phyloP scores from a whole-genome alignment of 2,329 filamentous ascomycete genomes.

The Fusarium sp. region DNA sequence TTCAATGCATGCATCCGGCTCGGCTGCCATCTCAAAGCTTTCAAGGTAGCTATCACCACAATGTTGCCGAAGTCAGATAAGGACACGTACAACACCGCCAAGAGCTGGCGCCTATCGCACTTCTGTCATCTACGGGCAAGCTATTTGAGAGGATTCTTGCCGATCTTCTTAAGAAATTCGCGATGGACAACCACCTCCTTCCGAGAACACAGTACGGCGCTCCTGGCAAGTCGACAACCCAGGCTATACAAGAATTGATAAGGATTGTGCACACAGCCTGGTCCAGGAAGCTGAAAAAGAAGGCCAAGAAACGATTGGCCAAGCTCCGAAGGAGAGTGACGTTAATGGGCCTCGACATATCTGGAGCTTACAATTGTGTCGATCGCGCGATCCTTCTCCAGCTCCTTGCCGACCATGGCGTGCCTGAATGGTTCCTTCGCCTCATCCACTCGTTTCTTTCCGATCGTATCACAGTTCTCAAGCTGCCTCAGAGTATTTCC shows the following conservation, averaged over 20 bases:
- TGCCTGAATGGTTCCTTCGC: constrained; percentile 3
- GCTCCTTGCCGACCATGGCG: neutral
- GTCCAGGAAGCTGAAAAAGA: neutral
- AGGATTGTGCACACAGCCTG: neutral
- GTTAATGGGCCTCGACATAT: constrained; percentile 7
- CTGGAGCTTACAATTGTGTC: constrained; percentile 4
- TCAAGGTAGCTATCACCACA: neutral
- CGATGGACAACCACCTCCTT: neutral
- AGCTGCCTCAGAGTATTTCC: neutral
- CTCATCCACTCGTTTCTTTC: constrained; percentile 9
- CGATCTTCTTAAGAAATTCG: neutral
- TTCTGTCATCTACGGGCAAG: constrained; percentile 5
- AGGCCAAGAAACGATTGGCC: rapidly evolving
- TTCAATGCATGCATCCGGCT: constrained; percentile 5
- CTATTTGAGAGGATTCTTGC: neutral
- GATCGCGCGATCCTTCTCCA: neutral
- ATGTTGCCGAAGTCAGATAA: constrained; percentile 13
- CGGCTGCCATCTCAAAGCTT: neutral
- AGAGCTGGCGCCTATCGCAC: constrained; percentile 5
- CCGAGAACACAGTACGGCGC: constrained; percentile 3
- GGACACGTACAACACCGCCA: neutral
- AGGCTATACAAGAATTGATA: neutral
- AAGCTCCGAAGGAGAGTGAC: neutral
- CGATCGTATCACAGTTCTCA: neutral
- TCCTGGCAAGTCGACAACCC: neutral